Base-by-base conservation (phyloP, 129 eudicot species). In the Calendula officinalis region DNA sequence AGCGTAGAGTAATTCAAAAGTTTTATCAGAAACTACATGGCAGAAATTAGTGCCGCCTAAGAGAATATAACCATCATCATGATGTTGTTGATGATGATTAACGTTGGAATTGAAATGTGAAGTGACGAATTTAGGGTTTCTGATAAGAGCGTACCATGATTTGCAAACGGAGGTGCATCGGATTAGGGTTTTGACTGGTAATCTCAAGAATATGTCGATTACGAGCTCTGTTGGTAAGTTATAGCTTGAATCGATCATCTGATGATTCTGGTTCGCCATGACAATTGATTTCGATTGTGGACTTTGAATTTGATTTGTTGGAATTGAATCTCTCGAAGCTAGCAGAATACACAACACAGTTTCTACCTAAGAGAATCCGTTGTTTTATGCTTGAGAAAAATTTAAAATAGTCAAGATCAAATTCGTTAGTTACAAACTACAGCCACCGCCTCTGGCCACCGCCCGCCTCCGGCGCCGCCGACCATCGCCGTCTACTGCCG, bases 211-310 rank as follows among this genome's bases (percentile, higher is more conserved):
- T 11, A 84, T 77, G 59, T 84, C 81, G 51, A 52, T 56, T 30
- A 70, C 13, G 60, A 84, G 67, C 37, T 84, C 85, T 12, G 54
- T 41, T 13, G 84, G 84, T 30, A 83, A 27, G 60, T 79, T 56
- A 49, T 66, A 41, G 45, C 54, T 54, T 30, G 64, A n/a, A 41
- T 8, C 62, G 4, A 7, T 12, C 54, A 54, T 54, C 44, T n/a
- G n/a, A n/a, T n/a, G n/a, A n/a, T n/a, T n/a, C n/a, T 67, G 43
- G 7, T 67, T 53, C 16, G 55, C 44, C 64, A 67, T 67, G 40
- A 36, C 17, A 5, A 3, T 67, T 32, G 16, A 54, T 51, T 42
- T 5, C 8, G 46, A 49, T 64, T 62, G 30, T 22, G 40, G 35
- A 17, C 3, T 3, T 67, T 32, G 36, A 54, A 37, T 42, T 5